Conservation (phyloP, 176 grass and related monocot species). For the Juncus effusus region DNA sequence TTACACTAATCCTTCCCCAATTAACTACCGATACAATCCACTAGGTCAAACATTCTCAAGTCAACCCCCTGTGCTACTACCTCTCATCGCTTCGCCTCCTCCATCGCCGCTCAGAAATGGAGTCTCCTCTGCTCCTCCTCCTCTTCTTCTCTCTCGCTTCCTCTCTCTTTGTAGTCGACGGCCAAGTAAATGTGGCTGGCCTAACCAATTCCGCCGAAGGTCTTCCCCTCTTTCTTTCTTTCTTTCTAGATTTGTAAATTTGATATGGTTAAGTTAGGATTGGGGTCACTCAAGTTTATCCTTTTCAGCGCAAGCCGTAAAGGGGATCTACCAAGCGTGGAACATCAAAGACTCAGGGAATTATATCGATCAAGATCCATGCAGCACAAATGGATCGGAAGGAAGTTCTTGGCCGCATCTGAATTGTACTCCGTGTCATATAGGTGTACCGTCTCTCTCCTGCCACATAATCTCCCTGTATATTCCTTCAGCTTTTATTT, state of each 20-base stretch:
- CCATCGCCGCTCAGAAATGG: slow-evolving; percentile 8
- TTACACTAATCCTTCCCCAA: neutral
- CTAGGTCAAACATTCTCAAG: slow-evolving; percentile 16
- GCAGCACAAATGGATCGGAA: neutral
- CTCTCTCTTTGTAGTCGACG: neutral
- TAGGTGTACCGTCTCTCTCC: neutral
- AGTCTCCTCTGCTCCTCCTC: slow-evolving; percentile 7
- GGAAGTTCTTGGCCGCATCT: slow-evolving; percentile 13
- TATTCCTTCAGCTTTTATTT: neutral
- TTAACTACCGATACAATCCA: neutral
- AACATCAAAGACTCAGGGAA: neutral
- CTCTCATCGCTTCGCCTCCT: neutral
- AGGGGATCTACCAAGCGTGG: neutral
- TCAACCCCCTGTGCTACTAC: slow-evolving; percentile 4
- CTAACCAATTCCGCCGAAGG: neutral
- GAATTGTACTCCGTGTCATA: neutral
- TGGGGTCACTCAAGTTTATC: neutral
- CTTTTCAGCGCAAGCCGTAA: neutral
- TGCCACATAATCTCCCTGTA: slow-evolving; percentile 21
- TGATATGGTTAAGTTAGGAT: neutral
- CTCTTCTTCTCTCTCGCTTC: slow-evolving; percentile 5
- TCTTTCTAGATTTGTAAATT: neutral
- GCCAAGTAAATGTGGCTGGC: neutral
- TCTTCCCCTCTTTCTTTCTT: neutral
- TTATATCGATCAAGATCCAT: neutral